Base-by-base conservation (phyloP, 106 monocot species). In the Platanthera zijinensis region DNA sequence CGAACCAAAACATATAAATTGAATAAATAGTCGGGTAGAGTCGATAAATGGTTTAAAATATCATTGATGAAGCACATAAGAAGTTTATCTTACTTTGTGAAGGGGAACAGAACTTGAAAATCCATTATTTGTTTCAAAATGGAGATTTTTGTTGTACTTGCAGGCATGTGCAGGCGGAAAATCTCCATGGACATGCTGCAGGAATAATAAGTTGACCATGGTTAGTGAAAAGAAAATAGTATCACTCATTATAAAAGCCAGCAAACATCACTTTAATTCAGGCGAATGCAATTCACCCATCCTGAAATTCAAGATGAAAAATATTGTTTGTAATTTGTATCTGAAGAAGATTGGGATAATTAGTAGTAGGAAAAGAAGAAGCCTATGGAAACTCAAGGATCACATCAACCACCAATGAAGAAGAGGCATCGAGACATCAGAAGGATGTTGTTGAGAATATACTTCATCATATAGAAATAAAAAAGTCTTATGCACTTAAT, bases 61-160 rank as follows among this genome's bases (percentile, higher is more conserved):
- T 67, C 32, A 67, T 12, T 14, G 10, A 67, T 25, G 12, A 67
- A 67, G 9, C 18, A 0, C 63, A 63, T 21, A 63, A 25, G 32
- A 39, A 22, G 25, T 67, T 39, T 22, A 67, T 19, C 10, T 30
- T 67, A 67, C 67, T 67, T 67, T 67, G 39, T 25, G 67, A 25
- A 63, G 19, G 9, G 67, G 25, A 67, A 39, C 8, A 67, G 39
- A 67, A 67, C 32, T 67, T 39, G 67, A 67, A 10, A 67, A 39
- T 10, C 67, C 67, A 39, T 67, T 67, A 13, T 39, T 48, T 71
- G 48, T 46, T 5, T 48, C 48, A 71, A 71, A 71, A 71, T 71
- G 70, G 48, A 71, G 48, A 71, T 71, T 71, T 71, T 5, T 47
- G 48, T n/a, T 48, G 70, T n/a, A 13, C 13, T 71, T 17, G 70